A percentile compares a stretch with the other conserved stretches of the same genome.
Evolutionary conservation across 306 rosid species (phyloP).

Genomic region (Trifolium pratense): DNA sequence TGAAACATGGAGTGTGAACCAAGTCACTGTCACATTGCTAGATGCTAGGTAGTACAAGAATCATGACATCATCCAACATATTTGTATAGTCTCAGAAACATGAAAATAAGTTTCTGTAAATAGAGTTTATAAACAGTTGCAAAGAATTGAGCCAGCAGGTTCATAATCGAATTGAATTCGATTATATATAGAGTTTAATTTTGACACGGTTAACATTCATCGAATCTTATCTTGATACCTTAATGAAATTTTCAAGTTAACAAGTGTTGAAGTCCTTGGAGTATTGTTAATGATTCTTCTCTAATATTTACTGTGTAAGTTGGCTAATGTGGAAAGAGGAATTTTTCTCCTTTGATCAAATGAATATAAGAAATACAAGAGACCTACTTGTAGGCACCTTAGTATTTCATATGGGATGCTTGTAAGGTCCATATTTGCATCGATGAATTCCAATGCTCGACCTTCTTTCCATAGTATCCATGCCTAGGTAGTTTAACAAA

Average conservation of each 20-base stretch:
- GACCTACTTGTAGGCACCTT: conserved; percentile 56
- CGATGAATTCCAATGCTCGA: conserved; percentile 37
- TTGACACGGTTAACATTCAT: neutral
- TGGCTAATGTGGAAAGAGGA: too few relatives aligned
- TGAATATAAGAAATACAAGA: too few relatives aligned
- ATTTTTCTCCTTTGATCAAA: too few relatives aligned
- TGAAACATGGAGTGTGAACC: conserved; percentile 69
- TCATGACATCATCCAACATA: conserved; percentile 24
- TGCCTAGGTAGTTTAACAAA: conserved; percentile 33
- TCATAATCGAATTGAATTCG: neutral
- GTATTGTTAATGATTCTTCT: too few relatives aligned
- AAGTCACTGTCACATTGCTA: conserved; percentile 70
- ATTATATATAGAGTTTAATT: neutral
- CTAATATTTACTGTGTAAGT: too few relatives aligned
- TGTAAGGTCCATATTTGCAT: conserved; percentile 34
- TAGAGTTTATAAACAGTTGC: conserved; percentile 3
- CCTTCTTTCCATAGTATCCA: conserved; percentile 45
- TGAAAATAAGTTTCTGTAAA: conserved; percentile 2
- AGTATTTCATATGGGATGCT: conserved; percentile 35
- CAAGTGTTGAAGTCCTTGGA: too few relatives aligned
- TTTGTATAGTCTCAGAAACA: conserved; percentile 33
- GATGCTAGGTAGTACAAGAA: conserved; percentile 62
- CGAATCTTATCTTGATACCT: neutral
- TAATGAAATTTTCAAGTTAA: neutral
- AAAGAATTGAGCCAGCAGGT: too few relatives aligned